Evolutionary conservation across 352 stramenopile genomes (phyloP), one percentile per base, ranked within the genome.

Genomic region (Phytopythium boreale): DNA sequence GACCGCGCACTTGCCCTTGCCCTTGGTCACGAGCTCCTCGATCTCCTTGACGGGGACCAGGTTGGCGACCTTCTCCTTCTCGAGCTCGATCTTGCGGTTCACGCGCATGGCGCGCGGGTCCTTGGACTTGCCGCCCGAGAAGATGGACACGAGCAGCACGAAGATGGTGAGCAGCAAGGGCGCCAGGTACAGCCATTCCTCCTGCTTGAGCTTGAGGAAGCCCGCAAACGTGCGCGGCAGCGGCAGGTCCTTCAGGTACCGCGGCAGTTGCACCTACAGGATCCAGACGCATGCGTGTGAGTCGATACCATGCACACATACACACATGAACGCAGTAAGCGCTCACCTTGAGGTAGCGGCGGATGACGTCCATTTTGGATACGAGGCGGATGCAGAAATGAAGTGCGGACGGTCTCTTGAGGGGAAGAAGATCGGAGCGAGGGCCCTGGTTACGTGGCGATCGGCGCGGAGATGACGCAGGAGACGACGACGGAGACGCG

Each of bases 51-150:
- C 57, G 22, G 77, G 67, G 36, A 89, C 59, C 41, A 90, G 82
- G 67, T 90, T 71, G 22, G 89, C 87, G 39, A 95, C 84, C 66
- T 95, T 95, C 17, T 92, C 84, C 75, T 92, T 93, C 65, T 90
- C 79, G 53, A 95, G 69, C 29, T 87, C 56, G 46, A 92, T 66
- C 49, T 79, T 71, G 59, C 67, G 79, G 75, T 95, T 95, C 58
- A 93, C 74, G 43, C 84, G 80, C 10, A 73, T 67, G n/a, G 75
- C 76, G 67, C 88, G 87, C 22, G 70, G 37, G 60, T 69, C 62
- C 46, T 74, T 79, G 36, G 57, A 67, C 66, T 89, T 91, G 27
- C 80, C 79, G 12, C 60, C 55, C 26, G 75, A 64, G 59, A 93
- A 90, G 26, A 95, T 70, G 63, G 82, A 84, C 61, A 89, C 76